Evolutionary conservation across 2,329 filamentous ascomycete species (phyloP).

Genomic region (Stachybotrys elegans): DNA sequence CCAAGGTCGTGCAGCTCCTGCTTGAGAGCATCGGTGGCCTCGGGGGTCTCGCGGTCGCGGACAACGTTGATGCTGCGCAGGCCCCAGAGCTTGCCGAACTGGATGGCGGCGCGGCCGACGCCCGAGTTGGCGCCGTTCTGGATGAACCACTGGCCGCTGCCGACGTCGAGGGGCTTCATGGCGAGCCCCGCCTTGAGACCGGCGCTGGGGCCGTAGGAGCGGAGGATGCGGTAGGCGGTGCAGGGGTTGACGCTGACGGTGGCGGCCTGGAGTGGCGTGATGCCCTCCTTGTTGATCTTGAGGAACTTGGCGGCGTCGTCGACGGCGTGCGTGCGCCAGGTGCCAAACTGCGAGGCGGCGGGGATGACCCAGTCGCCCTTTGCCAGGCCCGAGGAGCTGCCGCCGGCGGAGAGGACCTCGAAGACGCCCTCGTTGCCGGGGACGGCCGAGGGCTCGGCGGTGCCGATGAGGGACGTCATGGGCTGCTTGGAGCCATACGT

Average conservation of each 20-base stretch:
- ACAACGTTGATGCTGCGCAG: slow-evolving; percentile 88
- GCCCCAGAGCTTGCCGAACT: slow-evolving; percentile 81
- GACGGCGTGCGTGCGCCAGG: slow-evolving; percentile 89
- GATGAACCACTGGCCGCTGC: slow-evolving; percentile 79
- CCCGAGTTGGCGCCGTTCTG: slow-evolving; percentile 96
- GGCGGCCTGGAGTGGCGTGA: slow-evolving; percentile 74
- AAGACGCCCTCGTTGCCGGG: slow-evolving; percentile 92
- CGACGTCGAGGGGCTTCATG: slow-evolving; percentile 38
- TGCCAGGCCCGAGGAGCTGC: slow-evolving; percentile 45
- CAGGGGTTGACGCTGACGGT: slow-evolving; percentile 91
- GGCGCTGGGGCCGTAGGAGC: slow-evolving; percentile 60
- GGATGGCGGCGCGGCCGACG: slow-evolving; percentile 86
- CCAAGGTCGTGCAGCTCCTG: slow-evolving; percentile 50
- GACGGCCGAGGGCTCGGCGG: slow-evolving; percentile 67
- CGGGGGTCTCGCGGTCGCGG: slow-evolving; percentile 60
- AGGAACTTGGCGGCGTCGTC: slow-evolving; percentile 54
- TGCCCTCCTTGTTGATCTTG: slow-evolving; percentile 63
- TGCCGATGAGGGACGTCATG: slow-evolving; percentile 73
- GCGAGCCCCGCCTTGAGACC: slow-evolving; percentile 39
- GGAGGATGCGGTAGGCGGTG: slow-evolving; percentile 89
- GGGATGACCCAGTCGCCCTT: slow-evolving; percentile 95
- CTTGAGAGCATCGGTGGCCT: slow-evolving; percentile 57
- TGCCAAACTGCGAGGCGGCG: slow-evolving; percentile 76
- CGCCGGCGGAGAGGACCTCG: slow-evolving; percentile 71
- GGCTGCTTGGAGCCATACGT: slow-evolving; percentile 84